Evolutionary conservation across 2,329 filamentous ascomycete genomes (phyloP), one percentile per base, ranked within the genome.

Genomic region (Gaeumannomyces sp.): DNA sequence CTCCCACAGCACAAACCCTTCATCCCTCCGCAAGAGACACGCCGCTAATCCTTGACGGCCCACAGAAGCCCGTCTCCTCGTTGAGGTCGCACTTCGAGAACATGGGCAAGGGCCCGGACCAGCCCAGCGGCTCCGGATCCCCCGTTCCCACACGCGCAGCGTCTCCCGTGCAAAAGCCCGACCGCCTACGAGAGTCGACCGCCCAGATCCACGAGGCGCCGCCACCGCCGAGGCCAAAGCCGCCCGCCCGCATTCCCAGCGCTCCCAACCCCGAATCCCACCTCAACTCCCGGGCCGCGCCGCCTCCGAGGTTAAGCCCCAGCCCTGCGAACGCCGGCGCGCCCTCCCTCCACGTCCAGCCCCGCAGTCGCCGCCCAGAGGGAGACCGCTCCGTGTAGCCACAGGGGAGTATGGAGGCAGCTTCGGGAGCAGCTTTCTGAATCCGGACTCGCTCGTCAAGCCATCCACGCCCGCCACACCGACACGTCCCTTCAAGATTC

Each of bases 11-110:
- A 53, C 45, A n/a, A 38, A 53, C 45, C 11, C 11, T 59, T 29
- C 14, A 28, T 5, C 56, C 28, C 59, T 33, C 35, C 35, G 16
- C 11, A n/a, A 22, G 45, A n/a, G 45, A 22, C 45, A 14, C 11
- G 19, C 2, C 45, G 22, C 45, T 53, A 19, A 53, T 14, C 56
- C 68, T 73, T 62, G 73, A 38, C 35, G 27, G 11, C 62, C 38
- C 6, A 28, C 68, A 92, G 89, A 91, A 88, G 79, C 90, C 92
- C 31, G 91, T 95, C 62, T 95, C 91, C 63, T 93, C 91, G 63
- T 81, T 95, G 67, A 85, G 89, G 67, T 91, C 90, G 68, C 88
- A 90, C 71, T 95, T 94, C 75, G 91, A 95, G 80, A 92, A 89
- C 73, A 87, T 94, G 79, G 81, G 83, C 69, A 85, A 81, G 73